A percentile compares a stretch with the other conserved stretches of the same genome.
Conservation (phyloP, 306 rosid species). For the Pueraria montana region DNA sequence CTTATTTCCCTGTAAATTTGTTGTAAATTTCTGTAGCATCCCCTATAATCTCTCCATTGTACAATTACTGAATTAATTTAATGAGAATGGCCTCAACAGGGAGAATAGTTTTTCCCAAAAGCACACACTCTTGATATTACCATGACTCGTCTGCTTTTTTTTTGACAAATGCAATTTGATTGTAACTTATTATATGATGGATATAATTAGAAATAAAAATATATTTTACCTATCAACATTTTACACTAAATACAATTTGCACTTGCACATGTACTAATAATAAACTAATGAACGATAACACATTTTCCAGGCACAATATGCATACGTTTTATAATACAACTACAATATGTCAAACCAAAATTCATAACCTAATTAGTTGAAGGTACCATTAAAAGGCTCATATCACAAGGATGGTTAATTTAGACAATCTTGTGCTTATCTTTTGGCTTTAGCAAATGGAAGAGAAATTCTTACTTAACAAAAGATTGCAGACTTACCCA, state of each 20-base stretch:
- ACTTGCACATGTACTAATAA: neutral
- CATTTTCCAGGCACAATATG: constrained; percentile 13
- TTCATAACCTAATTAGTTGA: constrained; percentile 25
- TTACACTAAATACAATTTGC: neutral
- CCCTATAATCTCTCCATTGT: neutral
- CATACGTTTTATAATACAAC: neutral
- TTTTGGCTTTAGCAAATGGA: constrained; percentile 34
- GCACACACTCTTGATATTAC: neutral
- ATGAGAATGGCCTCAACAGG: neutral
- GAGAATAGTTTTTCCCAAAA: neutral
- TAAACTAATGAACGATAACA: neutral
- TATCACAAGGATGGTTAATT: constrained; percentile 9
- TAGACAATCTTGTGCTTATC: constrained; percentile 8
- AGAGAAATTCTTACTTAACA: constrained; percentile 23
- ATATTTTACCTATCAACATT: constrained; percentile 6
- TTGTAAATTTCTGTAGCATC: neutral
- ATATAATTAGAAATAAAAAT: constrained; percentile 26
- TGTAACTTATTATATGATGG: neutral
- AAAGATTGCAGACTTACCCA: constrained; percentile 67
- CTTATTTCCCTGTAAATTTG: neutral
- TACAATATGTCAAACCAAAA: neutral
- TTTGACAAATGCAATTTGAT: constrained; percentile 1
- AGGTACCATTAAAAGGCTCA: constrained; percentile 27
- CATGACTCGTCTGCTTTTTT: neutral
- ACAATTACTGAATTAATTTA: constrained; percentile 16